phyloP scores from a whole-genome alignment of 176 grass and related monocot genomes.

The Oryza punctata region DNA sequence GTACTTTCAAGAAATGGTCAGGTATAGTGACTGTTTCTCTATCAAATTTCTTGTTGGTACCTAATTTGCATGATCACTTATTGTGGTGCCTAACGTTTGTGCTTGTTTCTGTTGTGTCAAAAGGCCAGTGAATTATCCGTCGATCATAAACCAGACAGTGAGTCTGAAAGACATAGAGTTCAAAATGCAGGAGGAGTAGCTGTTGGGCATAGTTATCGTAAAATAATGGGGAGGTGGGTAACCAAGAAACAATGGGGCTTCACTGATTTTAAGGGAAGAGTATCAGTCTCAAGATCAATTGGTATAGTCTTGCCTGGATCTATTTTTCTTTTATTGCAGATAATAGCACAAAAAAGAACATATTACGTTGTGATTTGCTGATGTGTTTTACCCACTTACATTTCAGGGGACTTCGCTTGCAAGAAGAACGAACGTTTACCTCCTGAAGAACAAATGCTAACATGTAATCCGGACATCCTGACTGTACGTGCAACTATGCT shows the following conservation, averaged over 20 bases:
- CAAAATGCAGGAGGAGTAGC: conserved; percentile 25
- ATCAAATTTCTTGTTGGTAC: background rate
- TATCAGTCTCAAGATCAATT: background rate
- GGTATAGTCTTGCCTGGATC: conserved; percentile 13
- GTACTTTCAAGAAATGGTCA: conserved; percentile 34
- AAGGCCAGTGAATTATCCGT: conserved; percentile 30
- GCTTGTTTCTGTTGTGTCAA: conserved; percentile 12
- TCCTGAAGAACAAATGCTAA: conserved; percentile 18
- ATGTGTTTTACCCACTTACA: background rate
- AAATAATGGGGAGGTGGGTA: too few species aligned
- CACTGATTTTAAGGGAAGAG: background rate
- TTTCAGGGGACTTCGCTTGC: conserved; percentile 19
- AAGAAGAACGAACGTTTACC: background rate
- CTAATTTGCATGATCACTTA: background rate
- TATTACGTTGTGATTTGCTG: background rate
- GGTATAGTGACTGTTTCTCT: background rate
- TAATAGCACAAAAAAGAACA: background rate
- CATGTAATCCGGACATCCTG: conserved; percentile 12
- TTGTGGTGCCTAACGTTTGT: conserved; percentile 2
- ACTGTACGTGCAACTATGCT: conserved; percentile 27
- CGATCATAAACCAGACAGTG: conserved; percentile 24
- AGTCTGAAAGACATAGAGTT: conserved; percentile 13
- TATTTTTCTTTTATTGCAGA: background rate
- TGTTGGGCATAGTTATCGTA: background rate
- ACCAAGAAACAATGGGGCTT: too few species aligned